Base-by-base conservation (phyloP, 1,139 yeast genomes). In the Candida sp. region DNA sequence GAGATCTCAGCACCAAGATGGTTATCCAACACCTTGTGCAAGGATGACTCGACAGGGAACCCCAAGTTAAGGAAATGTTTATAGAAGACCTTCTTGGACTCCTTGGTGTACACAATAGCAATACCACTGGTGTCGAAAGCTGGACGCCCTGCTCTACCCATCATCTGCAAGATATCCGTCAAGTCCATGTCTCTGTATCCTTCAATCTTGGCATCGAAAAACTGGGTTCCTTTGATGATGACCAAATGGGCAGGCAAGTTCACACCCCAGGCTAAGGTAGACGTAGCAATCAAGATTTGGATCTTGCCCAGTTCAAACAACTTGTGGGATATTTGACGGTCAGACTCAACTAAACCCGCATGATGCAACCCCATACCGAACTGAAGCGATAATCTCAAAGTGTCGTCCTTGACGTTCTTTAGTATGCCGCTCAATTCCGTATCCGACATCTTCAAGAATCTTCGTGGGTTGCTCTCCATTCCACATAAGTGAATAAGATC, bases 291-390 rank as follows among this genome's bases (percentile, higher is more conserved):
- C 53, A 94, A 78, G 51, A 94, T 87, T 71, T 94, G 99, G 46
- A 94, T 86, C 66, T 91, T 92, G 53, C 90, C 91, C 32, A 80
- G 75, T 59, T 92, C 96, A 69, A 94, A 94, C 35, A 94, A 72
- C 58, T 85, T 85, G 66, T 96, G 99, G 3, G 97, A 86, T 42
- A 93, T 84, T 59, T 86, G 85, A 60, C 99, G 84, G 66, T 94
- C 99, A 41, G 88, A 81, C 58, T 92, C 97, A 22, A 91, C 96
- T 50, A 94, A 77, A 68, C 99, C 99, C 41, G 99, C 99, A 77
- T 94, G 99, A 74, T 94, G 99, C 48, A 94, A 77, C 0, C 97
- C 99, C 69, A 96, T 93, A 54, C 99, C 99, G 69, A 93, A 96
- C 63, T 93, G 98, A 54, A 96, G 72, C 0, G 98, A 82, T 44